Evolutionary conservation across 1,284 basidiomycete species (phyloP), one percentile per base, ranked within the genome.

Genomic region (Rhodotorula glutinis): DNA sequence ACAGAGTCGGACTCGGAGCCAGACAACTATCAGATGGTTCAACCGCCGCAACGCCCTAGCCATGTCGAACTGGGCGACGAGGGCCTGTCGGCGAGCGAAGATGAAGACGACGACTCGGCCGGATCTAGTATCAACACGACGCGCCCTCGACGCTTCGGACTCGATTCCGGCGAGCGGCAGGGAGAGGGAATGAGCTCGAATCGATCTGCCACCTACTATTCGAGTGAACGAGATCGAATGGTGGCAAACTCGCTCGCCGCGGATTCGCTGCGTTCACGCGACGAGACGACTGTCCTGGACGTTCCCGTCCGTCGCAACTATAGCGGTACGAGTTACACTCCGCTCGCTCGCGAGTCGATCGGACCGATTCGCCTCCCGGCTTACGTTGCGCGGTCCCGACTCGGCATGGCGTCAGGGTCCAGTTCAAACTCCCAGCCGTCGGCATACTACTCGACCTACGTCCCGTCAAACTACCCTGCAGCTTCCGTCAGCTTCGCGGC

Each of bases 111-210:
- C n/a, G 54, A 38, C 9, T 56, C 62, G 17, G 27, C 33, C 29
- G 29, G 25, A 3, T 60, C 62, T 23, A 63, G 62, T 44, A 38
- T 57, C 53, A 30, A 62, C 30, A 58, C 63, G 44, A 60, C 60
- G 4, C 52, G 60, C 25, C 54, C 55, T 21, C 40, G 56, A 7
- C 62, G 67, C 8, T 58, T 59, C 46, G 44, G 10, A 3, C 40
- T 5, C 14, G 4, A 5, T 7, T 16, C 14, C 14, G 43, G 43
- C 43, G 43, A 21, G 43, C 43, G 17, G 43, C 17, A 19, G 8
- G 17, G 43, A 7, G 43, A 16, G n/a, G n/a, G n/a, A n/a, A n/a
- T n/a, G n/a, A n/a, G n/a, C n/a, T n/a, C n/a, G n/a, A n/a, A n/a
- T n/a, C n/a, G n/a, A n/a, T n/a, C n/a, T n/a, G n/a, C n/a, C n/a